Evolutionary conservation across 768 basidiomycete genomes (phyloP).

Genomic region (Sporobolomyces roseus): DNA sequence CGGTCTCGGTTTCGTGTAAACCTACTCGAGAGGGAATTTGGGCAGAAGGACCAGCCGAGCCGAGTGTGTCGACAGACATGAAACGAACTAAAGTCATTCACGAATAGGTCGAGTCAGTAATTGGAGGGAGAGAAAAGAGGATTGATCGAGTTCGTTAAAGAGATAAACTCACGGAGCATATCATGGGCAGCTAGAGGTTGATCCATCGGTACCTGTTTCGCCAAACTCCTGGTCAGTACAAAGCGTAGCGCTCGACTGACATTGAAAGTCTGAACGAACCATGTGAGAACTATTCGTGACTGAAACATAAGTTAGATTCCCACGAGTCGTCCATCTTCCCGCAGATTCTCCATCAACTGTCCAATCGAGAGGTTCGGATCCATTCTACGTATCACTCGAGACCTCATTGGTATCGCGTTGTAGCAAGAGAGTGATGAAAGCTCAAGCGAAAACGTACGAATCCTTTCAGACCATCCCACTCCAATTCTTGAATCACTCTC

Average conservation of each 20-base stretch:
- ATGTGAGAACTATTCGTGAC: conserved; percentile 94
- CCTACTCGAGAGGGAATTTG: conserved; percentile 68
- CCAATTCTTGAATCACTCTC: conserved; percentile 72
- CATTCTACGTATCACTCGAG: conserved; percentile 36
- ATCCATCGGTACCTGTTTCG: conserved; percentile 58
- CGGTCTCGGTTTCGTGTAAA: conserved; percentile 53
- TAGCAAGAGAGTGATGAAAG: not conserved
- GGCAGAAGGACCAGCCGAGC: conserved; percentile 73
- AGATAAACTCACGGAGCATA: conserved; percentile 63
- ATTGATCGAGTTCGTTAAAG: too few species aligned
- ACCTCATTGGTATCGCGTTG: not conserved
- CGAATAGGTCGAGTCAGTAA: not conserved
- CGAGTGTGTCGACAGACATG: conserved; percentile 83
- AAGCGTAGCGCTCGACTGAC: too few species aligned
- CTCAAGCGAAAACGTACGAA: conserved; percentile 55
- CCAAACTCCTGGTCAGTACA: too few species aligned
- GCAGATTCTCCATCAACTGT: conserved; percentile 67
- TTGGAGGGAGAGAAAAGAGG: not conserved
- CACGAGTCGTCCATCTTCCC: conserved; percentile 83
- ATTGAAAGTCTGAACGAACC: too few species aligned
- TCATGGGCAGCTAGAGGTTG: conserved; percentile 83
- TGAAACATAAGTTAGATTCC: conserved; percentile 91
- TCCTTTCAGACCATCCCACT: conserved; percentile 80
- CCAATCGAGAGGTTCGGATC: conserved; percentile 50
- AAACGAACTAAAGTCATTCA: conserved; percentile 61